Percentiles rank a stretch among this genome's conserved stretches.
Evolutionary conservation across 768 basidiomycete genomes (phyloP).

Genomic region (Cystofilobasidium bisporidii): DNA sequence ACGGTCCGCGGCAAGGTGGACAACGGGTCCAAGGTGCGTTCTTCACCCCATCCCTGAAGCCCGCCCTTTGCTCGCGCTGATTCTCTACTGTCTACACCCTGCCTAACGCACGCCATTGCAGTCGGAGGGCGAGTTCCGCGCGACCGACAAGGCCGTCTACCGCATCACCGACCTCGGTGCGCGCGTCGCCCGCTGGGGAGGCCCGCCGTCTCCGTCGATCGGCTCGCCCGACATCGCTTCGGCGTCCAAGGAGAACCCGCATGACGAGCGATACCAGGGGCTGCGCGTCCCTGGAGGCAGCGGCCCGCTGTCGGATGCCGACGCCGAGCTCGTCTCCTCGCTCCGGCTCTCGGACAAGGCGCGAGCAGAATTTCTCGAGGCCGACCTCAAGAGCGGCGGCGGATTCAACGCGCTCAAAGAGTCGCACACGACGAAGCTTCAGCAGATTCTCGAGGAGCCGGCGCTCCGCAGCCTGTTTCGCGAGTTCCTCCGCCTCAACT

Average conservation of each 20-base stretch:
- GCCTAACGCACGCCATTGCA: no score
- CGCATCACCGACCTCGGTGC: conserved; percentile 85
- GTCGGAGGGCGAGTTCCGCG: conserved; percentile 93
- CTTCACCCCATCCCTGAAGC: neutral
- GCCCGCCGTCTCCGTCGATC: neutral
- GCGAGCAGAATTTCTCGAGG: conserved; percentile 15
- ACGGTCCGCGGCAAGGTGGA: conserved; percentile 31
- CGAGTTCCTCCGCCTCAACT: conserved; percentile 85
- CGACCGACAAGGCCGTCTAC: conserved; percentile 91
- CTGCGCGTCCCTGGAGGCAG: conserved; percentile 8
- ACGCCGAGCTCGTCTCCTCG: conserved; percentile 19
- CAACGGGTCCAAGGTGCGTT: conserved; percentile 18
- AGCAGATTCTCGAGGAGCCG: conserved; percentile 87
- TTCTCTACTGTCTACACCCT: no score
- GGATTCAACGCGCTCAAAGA: conserved; percentile 54
- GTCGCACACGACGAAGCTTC: conserved; percentile 82
- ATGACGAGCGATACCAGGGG: conserved; percentile 25
- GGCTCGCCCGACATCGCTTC: conserved; percentile 1
- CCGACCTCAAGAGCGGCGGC: conserved; percentile 15
- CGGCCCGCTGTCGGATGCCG: neutral
- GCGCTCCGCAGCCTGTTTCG: conserved; percentile 80
- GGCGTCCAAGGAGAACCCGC: conserved; percentile 13
- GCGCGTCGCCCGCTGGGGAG: conserved; percentile 69
- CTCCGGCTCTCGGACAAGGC: conserved; percentile 22
- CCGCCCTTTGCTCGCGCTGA: no score